Base-by-base conservation (phyloP, 2,329 filamentous ascomycete species). In the Botryosphaeria dothidea region DNA sequence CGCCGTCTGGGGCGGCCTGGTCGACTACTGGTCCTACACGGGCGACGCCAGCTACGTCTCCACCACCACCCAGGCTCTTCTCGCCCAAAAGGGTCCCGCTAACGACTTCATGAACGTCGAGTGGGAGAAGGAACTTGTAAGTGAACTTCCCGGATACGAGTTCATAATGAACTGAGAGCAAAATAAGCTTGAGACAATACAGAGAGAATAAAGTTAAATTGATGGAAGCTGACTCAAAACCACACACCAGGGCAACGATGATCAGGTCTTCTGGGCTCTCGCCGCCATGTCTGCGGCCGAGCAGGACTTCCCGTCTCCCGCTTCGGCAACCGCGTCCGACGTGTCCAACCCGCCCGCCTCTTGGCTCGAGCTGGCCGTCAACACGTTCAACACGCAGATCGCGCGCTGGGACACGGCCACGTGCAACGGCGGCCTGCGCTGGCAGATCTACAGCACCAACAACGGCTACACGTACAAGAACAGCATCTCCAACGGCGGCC, bases 361-460 rank as follows among this genome's bases (percentile, higher is more conserved):
- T 67, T 96, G 91, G 91, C 83, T 95, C n/a, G 87, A 88, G 6
- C 83, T 95, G 62, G 89, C 86, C 0, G 90, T 93, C 75, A 90
- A 89, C 11, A 90, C 92, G 1, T 96, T 94, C 77, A 92, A 94
- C 79, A 88, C 90, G 58, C 92, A 92, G 72, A 87, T 86, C 2
- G 77, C 78, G 21, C 86, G 92, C 23, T 94, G 91, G 90, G 88
- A 95, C 69, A 79, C 78, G 2, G 71, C 78, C 0, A 82, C 82
- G 0, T 96, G 92, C 75, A 82, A 79, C 52, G 92, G 92, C 57
- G 92, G 92, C 9, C 78, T 96, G 69, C 87, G 90, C 68, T 96
- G 93, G 93, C 92, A 96, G 79, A 90, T 96, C 67, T 93, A 90
- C 79, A 83, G 86, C 13, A 91, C 89, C 79, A 93, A 93, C 79